phyloP scores from a whole-genome alignment of 2,329 filamentous ascomycete species.

The Colletotrichum sojae region DNA sequence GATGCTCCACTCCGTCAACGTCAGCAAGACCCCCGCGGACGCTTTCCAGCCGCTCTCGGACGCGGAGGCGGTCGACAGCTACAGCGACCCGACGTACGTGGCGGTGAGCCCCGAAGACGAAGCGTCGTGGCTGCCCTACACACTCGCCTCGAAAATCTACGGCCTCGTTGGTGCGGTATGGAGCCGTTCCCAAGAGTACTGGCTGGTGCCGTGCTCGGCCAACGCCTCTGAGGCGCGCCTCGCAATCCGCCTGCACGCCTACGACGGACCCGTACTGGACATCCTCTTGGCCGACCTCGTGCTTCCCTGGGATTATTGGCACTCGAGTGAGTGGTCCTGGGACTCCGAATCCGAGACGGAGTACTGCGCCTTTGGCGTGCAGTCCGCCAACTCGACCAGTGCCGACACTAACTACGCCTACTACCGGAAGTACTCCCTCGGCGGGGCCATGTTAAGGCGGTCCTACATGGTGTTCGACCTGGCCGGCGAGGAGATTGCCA shows the following conservation, averaged over 20 bases:
- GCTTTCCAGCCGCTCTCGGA: slow-evolving; percentile 4
- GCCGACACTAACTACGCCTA: not conserved
- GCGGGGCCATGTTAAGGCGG: slow-evolving; percentile 47
- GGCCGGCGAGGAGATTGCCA: slow-evolving; percentile 49
- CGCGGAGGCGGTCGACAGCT: not conserved
- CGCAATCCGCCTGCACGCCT: slow-evolving; percentile 46
- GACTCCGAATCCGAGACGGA: not conserved
- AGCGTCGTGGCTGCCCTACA: slow-evolving; percentile 42
- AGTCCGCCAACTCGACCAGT: slow-evolving; percentile 42
- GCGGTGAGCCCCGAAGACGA: slow-evolving; percentile 16
- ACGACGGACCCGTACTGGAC: slow-evolving; percentile 47
- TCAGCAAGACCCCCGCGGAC: not conserved
- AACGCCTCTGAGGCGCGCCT: slow-evolving; percentile 43
- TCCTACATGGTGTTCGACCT: slow-evolving; percentile 52
- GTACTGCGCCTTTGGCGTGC: slow-evolving; percentile 50
- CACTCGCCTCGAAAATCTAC: slow-evolving; percentile 47
- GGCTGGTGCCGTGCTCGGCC: slow-evolving; percentile 46
- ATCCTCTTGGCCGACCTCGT: slow-evolving; percentile 48
- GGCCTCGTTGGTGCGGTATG: slow-evolving; percentile 46
- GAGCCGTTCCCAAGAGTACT: slow-evolving; percentile 24
- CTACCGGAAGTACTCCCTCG: slow-evolving; percentile 41
- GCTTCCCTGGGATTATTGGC: slow-evolving; percentile 39
- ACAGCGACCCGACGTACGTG: not conserved
- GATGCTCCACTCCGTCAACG: slow-evolving; percentile 22
- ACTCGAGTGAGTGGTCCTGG: too few relatives aligned